phyloP scores from a whole-genome alignment of 2,329 filamentous ascomycete genomes.

The Venturia pyrina region DNA sequence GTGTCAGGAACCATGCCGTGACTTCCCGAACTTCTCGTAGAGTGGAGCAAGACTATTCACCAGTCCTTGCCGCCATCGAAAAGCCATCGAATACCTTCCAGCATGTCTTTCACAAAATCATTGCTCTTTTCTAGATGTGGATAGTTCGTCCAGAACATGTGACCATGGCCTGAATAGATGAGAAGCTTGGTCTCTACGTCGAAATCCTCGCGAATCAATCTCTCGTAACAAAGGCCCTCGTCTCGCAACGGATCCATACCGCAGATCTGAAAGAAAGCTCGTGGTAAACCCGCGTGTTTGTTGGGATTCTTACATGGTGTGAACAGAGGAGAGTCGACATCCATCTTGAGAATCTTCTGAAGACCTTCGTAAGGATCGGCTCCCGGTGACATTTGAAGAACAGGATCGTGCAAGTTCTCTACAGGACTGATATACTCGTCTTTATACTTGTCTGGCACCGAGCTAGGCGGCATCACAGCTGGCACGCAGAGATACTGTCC shows the following conservation, averaged over 20 bases:
- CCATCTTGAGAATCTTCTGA: background rate
- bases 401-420: slow-evolving; percentile 1
- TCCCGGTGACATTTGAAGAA: background rate
- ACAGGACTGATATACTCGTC: background rate
- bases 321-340: background rate
- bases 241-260: slow-evolving; percentile 15
- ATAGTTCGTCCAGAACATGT: slow-evolving; percentile 10
- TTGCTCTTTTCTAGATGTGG: slow-evolving; percentile 9
- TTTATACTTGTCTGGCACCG: slow-evolving; percentile 10
- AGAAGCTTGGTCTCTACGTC: slow-evolving; percentile 14
- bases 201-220: slow-evolving; percentile 13
- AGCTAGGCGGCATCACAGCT: background rate
- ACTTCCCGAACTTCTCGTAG: too few relatives aligned
- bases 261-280: slow-evolving; percentile 13
- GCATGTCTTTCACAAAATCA: slow-evolving; percentile 7
- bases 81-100: slow-evolving; percentile 13
- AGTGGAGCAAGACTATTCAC: background rate
- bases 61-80: background rate
- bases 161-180: slow-evolving; percentile 14
- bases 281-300: slow-evolving; percentile 10
- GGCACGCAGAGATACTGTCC: slow-evolving; percentile 11
- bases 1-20: slow-evolving; percentile 43
- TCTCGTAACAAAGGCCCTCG: slow-evolving; percentile 13
- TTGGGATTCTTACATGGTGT: background rate
- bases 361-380: background rate